Percentiles rank a stretch among this genome's conserved stretches.
Evolutionary conservation across 2,329 filamentous ascomycete species (phyloP).

Genomic region (Thielaviopsis cerberus): DNA sequence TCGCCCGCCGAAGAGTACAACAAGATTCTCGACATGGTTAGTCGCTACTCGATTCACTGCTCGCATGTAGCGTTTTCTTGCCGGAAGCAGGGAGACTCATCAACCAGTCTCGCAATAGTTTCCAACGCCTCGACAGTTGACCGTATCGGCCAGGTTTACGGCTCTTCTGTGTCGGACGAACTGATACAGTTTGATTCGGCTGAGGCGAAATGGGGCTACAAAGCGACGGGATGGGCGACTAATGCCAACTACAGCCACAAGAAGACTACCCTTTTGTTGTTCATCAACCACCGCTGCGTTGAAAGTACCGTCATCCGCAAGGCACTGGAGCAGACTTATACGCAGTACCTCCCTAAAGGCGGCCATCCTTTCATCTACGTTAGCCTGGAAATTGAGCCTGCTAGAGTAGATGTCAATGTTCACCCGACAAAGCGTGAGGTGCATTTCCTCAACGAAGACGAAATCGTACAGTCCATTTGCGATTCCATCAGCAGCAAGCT

Average conservation of each 20-base stretch:
- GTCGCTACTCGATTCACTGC: constrained; percentile 85
- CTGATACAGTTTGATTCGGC: constrained; percentile 56
- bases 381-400: constrained; percentile 78
- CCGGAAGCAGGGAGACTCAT: constrained; percentile 84
- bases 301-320: constrained; percentile 80
- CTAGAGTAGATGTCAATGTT: constrained; percentile 87
- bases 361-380: constrained; percentile 89
- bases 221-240: constrained; percentile 60
- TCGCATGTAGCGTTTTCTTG: constrained; percentile 83
- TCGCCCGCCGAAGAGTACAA: constrained; percentile 89
- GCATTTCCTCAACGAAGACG: constrained; percentile 92
- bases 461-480: constrained; percentile 77
- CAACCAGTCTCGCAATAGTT: constrained; percentile 63
- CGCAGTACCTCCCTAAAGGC: constrained; percentile 73
- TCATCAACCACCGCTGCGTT: constrained; percentile 91
- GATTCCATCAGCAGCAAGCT: constrained; percentile 59
- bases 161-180: constrained; percentile 68
- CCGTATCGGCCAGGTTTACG: constrained; percentile 79
- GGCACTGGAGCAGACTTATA: constrained; percentile 77
- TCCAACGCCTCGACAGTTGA: constrained; percentile 55
- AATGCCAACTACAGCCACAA: constrained; percentile 94
- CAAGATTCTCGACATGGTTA: constrained; percentile 90
- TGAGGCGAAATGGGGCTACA: constrained; percentile 69
- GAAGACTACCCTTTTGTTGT: constrained; percentile 68
- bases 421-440: constrained; percentile 95